phyloP scores from a whole-genome alignment of 805 yeast genomes.

The Yarrowia osloensis region DNA sequence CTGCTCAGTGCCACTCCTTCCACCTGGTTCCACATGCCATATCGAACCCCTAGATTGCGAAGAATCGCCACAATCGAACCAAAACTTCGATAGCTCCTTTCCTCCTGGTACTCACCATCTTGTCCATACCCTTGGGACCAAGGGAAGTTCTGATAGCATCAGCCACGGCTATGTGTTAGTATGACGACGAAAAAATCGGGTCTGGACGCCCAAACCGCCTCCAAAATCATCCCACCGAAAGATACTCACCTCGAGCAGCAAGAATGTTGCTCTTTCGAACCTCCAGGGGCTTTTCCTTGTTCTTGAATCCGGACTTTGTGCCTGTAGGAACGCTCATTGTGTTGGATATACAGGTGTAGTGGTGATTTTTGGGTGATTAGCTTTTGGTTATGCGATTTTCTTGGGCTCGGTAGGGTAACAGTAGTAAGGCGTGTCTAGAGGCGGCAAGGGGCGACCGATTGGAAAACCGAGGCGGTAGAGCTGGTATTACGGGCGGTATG shows the following conservation, averaged over 20 bases:
- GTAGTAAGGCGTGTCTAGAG: background rate
- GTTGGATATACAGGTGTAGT: slow-evolving; percentile 32
- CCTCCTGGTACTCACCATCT: slow-evolving; percentile 56
- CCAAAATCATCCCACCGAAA: background rate
- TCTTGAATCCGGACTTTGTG: slow-evolving; percentile 55
- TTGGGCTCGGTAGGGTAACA: slow-evolving; percentile 27
- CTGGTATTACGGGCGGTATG: background rate
- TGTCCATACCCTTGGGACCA: slow-evolving; percentile 99
- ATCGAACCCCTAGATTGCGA: background rate
- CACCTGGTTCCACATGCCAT: slow-evolving; percentile 2
- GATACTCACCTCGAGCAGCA: slow-evolving; percentile 65
- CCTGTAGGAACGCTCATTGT: slow-evolving; percentile 31
- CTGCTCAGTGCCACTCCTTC: background rate
- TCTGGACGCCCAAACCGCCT: too few relatives aligned
- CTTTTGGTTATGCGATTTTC: slow-evolving; percentile 31
- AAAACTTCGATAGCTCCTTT: background rate
- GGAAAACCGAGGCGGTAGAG: background rate
- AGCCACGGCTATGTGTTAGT: slow-evolving; percentile 62
- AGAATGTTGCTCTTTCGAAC: slow-evolving; percentile 84
- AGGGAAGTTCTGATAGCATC: slow-evolving; percentile 93
- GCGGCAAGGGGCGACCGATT: background rate
- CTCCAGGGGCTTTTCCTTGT: slow-evolving; percentile 93
- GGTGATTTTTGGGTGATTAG: slow-evolving; percentile 44
- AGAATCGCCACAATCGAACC: background rate
- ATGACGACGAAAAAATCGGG: background rate